Evolutionary conservation across 2,329 filamentous ascomycete species (phyloP), one percentile per base, ranked within the genome.

Genomic region (Aaosphaeria arxii): DNA sequence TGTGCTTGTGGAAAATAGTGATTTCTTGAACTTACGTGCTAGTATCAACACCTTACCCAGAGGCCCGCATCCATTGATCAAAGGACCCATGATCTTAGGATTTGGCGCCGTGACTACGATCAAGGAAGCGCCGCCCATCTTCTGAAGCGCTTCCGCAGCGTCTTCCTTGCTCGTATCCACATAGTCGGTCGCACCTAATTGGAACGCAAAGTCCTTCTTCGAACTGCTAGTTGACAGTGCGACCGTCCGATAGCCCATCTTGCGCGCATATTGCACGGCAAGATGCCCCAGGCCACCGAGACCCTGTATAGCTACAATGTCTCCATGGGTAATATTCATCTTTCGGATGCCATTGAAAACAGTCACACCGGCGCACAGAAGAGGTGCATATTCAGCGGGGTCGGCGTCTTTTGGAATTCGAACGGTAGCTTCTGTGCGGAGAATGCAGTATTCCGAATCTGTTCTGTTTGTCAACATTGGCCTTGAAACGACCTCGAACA

Each of bases 31-130:
- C 63, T 56, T 56, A 68, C 64, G 76, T 0, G 84, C 77, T 30
- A 87, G 73, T n/a, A 84, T 70, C 11, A 87, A 62, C 6, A 88
- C 58, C 62, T 81, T 86, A 7, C 85, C 85, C 6, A 71, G 66
- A 0, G 76, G 59, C 4, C 71, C 77, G 6, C 86, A 72, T 2
- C 80, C 85, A 2, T 63, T 71, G 1, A 84, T 67, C 30, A 88
- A 61, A 4, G 75, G 73, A 1, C 72, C 59, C 44, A 88, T 77
- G 31, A 79, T 70, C 46, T 79, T 70, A 1, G 81, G 74, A 59
- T 81, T 83, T 5, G 85, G 84, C 4, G 83, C 84, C 3, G 85
- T 88, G 36, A 81, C 73, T 4, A 87, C 75, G 48, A 88, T 79
- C 44, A 85, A 67, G 3, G 75, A 73, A 0, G 85, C 85, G 29